Evolutionary conservation across 345 rosid species (phyloP).

Genomic region (Linum lewisii): DNA sequence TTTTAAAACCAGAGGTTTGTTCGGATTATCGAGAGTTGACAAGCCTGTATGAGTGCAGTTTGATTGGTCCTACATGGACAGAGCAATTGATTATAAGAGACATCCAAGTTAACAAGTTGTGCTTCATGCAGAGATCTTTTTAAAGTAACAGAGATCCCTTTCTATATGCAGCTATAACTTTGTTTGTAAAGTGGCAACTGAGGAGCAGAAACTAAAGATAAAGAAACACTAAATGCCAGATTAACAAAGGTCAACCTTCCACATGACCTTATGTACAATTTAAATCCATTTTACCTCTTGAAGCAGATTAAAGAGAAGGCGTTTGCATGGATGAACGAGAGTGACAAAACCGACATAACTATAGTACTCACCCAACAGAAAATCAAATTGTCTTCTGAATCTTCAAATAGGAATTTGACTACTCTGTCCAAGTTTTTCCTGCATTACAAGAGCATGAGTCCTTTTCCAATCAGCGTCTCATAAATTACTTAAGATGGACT

Average conservation of each 20-base stretch:
- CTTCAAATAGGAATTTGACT: slow-evolving; percentile 15
- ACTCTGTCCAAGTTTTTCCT: slow-evolving; percentile 17
- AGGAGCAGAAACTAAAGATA: background rate
- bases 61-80: slow-evolving; percentile 14
- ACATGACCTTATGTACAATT: too few species aligned
- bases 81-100: background rate
- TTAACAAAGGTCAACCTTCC: too few species aligned
- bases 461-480: background rate
- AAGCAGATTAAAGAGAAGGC: background rate
- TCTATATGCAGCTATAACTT: too few species aligned
- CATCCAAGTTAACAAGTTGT: background rate
- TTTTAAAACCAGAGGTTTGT: slow-evolving; percentile 21
- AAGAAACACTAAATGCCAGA: background rate
- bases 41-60: slow-evolving; percentile 18
- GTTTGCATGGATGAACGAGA: background rate
- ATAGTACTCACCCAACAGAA: slow-evolving; percentile 23
- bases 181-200: background rate
- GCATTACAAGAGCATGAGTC: slow-evolving; percentile 6
- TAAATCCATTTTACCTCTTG: too few species aligned
- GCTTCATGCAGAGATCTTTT: background rate
- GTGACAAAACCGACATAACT: background rate
- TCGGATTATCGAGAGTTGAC: slow-evolving; percentile 14
- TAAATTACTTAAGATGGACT: background rate
- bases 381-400: slow-evolving; percentile 11
- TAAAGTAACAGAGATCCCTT: background rate